Evolutionary conservation across 2,329 filamentous ascomycete species (phyloP), one percentile per base, ranked within the genome.

Genomic region (Colletotrichum sp.): DNA sequence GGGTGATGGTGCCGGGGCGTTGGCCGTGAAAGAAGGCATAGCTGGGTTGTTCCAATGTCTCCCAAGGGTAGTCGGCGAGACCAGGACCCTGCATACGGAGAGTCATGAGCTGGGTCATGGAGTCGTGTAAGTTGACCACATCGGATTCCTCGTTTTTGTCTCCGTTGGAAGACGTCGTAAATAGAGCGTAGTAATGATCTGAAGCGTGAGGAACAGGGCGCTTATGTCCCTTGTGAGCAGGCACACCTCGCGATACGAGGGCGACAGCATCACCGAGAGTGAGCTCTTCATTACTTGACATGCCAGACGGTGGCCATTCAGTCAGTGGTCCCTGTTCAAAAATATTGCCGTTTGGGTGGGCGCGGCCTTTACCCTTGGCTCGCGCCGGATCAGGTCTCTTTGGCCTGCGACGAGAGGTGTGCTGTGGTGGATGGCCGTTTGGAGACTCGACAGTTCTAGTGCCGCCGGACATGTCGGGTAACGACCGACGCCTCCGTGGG

Each of bases 1-100:
- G 85, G 0, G 93, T 95, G 67, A 94, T 90, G 2, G 94, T 95
- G 8, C 94, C 94, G 0, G 93, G 91, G 27, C 90, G 87, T 66
- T 87, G 86, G 15, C 94, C 94, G 82, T 91, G 93, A 78, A 89
- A 90, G 81, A 94, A 94, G 1, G 91, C 88, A 83, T 92, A 92
- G 81, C 93, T 94, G 6, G 94, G 94, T 80, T 95, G 93, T 80
- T 96, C 94, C 30, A 95, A 86, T 2, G 93, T 93, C 77, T 93
- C 90, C 94, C 92, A 95, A 3, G 92, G 93, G 75, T 86, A 82
- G 4, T 82, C 80, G 60, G 89, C 85, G 68, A 76, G 43, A 6
- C 85, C 85, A 0, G 82, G 79, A 5, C 87, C 86, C 72, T 87
- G 84, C 16, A 89, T 84, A 30, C 87, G 85, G 80, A 92, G 82